Conservation (phyloP, 2,329 filamentous ascomycete species). For the Botrytis tulipae region DNA sequence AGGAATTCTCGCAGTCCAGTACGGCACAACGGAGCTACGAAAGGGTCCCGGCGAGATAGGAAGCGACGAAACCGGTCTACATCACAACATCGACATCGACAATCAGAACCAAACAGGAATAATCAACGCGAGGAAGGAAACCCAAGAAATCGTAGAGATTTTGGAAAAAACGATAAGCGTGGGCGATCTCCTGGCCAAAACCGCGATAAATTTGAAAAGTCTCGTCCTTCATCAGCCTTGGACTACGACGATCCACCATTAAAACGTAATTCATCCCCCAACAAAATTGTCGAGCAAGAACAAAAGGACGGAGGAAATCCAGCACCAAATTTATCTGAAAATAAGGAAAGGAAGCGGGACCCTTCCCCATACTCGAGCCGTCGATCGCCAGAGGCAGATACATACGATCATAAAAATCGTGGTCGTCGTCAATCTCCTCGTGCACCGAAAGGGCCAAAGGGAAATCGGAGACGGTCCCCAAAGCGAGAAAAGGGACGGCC, state of each 20-base stretch:
- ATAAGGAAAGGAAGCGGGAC: constrained; percentile 30
- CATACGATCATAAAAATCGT: constrained; percentile 33
- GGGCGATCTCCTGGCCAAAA: constrained; percentile 36
- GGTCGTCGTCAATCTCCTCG: constrained; percentile 36
- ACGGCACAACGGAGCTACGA: constrained; percentile 30
- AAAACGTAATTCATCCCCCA: constrained; percentile 28
- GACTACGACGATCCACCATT: constrained; percentile 24
- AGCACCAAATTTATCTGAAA: constrained; percentile 27
- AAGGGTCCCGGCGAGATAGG: constrained; percentile 31
- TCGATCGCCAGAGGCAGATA: constrained; percentile 35
- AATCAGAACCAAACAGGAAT: constrained; percentile 29
- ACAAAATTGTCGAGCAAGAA: constrained; percentile 18
- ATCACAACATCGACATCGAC: constrained; percentile 34
- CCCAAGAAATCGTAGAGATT: constrained; percentile 33
- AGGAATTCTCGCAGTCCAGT: constrained; percentile 36
- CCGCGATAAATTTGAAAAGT: constrained; percentile 28
- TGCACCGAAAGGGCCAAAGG: constrained; percentile 31
- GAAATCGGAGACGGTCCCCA: constrained; percentile 30
- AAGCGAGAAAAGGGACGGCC: constrained; percentile 29
- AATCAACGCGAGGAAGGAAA: constrained; percentile 29
- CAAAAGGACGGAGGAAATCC: constrained; percentile 30
- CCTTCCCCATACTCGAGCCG: constrained; percentile 28
- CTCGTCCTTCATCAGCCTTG: constrained; percentile 22
- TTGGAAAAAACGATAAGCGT: constrained; percentile 31
- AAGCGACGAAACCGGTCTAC: constrained; percentile 34